Evolutionary conservation across 1,284 basidiomycete species (phyloP).

Genomic region (Cryptococcus sp.): DNA sequence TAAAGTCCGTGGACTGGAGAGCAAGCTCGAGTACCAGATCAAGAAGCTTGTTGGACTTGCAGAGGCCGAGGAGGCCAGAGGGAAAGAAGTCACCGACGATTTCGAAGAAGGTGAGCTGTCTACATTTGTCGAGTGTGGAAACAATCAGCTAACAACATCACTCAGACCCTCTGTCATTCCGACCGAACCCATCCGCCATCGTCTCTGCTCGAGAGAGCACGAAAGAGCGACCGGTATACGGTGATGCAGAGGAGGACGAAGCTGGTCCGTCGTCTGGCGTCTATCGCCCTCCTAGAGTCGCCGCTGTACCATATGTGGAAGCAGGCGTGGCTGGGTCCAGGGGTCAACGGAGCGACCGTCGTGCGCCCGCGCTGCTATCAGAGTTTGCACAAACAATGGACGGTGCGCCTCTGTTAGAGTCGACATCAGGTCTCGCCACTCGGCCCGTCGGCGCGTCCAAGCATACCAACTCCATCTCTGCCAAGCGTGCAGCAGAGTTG

Average conservation of each 20-base stretch:
- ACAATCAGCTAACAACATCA: slow-evolving; percentile 2
- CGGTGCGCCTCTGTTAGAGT: slow-evolving; percentile 64
- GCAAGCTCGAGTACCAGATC: slow-evolving; percentile 89
- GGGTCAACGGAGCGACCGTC: slow-evolving; percentile 67
- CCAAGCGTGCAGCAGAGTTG: slow-evolving; percentile 62
- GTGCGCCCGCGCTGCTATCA: slow-evolving; percentile 69
- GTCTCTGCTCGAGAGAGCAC: slow-evolving; percentile 25
- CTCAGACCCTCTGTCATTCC: slow-evolving; percentile 83
- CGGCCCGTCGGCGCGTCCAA: slow-evolving; percentile 47
- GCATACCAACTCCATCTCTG: slow-evolving; percentile 45
- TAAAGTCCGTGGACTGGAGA: slow-evolving; percentile 65
- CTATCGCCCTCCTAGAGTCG: slow-evolving; percentile 89
- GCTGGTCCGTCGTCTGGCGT: slow-evolving; percentile 59
- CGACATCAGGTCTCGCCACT: slow-evolving; percentile 69
- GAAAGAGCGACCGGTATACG: slow-evolving; percentile 12
- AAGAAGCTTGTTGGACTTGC: slow-evolving; percentile 84
- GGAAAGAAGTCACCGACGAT: slow-evolving; percentile 59
- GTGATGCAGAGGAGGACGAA: slow-evolving; percentile 41
- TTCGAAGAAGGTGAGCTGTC: slow-evolving; percentile 64
- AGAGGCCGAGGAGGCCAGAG: slow-evolving; percentile 55
- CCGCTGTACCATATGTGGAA: slow-evolving; percentile 87
- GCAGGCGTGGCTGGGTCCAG: slow-evolving; percentile 36
- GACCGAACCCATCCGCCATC: slow-evolving; percentile 70
- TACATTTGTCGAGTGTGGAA: not conserved
- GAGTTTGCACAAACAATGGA: slow-evolving; percentile 63